Conservation (phyloP, 139 green algal species). For the Monoraphidium neglectum region DNA sequence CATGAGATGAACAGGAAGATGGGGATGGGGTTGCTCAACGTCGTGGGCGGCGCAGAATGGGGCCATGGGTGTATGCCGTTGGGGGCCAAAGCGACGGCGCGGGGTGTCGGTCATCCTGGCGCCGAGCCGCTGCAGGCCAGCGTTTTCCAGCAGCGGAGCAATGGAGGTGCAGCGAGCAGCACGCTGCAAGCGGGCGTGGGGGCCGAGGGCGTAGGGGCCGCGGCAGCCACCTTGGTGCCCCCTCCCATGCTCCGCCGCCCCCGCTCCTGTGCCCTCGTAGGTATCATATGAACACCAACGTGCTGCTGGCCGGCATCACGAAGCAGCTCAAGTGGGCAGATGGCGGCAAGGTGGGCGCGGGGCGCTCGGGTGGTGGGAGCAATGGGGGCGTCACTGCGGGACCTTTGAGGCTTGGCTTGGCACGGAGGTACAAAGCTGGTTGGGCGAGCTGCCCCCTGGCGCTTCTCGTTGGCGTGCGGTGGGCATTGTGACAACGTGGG, state of each 20-base stretch:
- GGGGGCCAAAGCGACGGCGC: too few species aligned
- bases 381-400: background rate
- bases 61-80: too few species aligned
- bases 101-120: too few species aligned
- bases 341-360: conserved; percentile 50
- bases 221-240: too few species aligned
- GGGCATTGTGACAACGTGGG: too few species aligned
- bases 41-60: too few species aligned
- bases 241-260: background rate
- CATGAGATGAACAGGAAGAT: background rate
- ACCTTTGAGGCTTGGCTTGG: conserved; percentile 40
- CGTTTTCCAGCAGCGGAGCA: background rate
- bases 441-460: too few species aligned
- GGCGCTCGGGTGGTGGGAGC: too few species aligned
- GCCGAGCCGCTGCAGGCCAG: background rate
- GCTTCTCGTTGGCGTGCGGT: background rate
- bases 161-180: background rate
- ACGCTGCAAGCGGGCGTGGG: background rate
- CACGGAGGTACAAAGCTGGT: background rate
- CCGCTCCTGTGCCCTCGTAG: conserved; percentile 27
- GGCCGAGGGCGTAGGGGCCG: background rate
- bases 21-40: background rate
- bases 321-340: conserved; percentile 84
- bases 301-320: conserved; percentile 67
- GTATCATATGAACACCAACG: conserved; percentile 78